Evolutionary conservation across 805 yeast genomes (phyloP), one percentile per base, ranked within the genome.

Genomic region (Yarrowia sp.): DNA sequence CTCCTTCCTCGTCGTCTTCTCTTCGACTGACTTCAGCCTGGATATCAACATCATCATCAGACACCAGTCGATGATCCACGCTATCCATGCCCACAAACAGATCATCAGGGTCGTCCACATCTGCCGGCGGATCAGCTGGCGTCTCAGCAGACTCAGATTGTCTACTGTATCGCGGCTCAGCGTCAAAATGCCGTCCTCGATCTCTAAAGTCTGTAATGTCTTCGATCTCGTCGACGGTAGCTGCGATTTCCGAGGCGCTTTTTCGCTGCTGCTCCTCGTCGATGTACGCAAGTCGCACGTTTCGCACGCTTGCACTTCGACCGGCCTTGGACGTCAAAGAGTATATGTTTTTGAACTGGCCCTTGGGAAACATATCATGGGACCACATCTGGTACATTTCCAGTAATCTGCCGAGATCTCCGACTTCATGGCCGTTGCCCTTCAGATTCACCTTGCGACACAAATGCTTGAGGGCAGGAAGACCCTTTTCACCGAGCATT

Each of bases 301-400:
- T n/a, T 2, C 67, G 56, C 5, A 63, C 56, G 40, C 14, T 8
- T 2, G 48, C 67, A 15, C 40, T 7, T 49, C 56, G 36, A 2
- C 67, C 67, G 12, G 56, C 56, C 40, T 81, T 78, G 49, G 83
- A 80, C 61, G 87, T 77, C 72, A 89, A 77, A 32, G 82, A 80
- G 0, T 89, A 78, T 73, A 92, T 87, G 76, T 91, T 96, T 58
- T 81, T 80, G 72, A 92, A 90, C 71, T 85, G 87, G 15, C 95
- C 91, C 79, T 89, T 90, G 5, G 97, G 97, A 74, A 84, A 91
- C 46, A 92, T 73, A 26, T 83, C 80, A 76, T 90, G 94, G 0
- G 89, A 92, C 93, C 94, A 90, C 42, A 87, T 73, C 77, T 89
- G 92, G 75, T 89, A 90, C 45, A 84, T 80, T 40, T 82, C 82